A percentile compares a stretch with the other conserved stretches of the same genome.
Evolutionary conservation across 129 eudicot species (phyloP).

Genomic region (Deinandra increscens): DNA sequence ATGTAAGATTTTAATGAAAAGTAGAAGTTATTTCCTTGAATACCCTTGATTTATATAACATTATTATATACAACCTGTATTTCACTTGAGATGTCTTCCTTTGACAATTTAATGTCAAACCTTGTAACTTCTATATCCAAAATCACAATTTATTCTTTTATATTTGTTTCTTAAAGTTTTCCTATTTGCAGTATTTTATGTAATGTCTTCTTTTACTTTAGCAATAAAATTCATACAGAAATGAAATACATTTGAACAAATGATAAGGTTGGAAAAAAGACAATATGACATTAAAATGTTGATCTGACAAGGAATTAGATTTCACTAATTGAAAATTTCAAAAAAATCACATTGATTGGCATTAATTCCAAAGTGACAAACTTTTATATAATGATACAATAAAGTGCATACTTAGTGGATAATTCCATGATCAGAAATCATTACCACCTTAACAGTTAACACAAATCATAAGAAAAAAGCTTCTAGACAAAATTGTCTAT

Average conservation of each 20-base stretch:
- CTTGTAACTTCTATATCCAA: not conserved
- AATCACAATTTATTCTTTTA: not conserved
- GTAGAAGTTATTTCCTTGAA: not conserved
- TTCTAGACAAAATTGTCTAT: not conserved
- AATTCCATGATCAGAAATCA: not conserved
- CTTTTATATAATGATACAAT: not conserved
- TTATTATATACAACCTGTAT: conserved; percentile 2
- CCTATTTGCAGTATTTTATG: not conserved
- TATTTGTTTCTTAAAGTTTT: not conserved
- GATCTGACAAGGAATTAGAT: not conserved
- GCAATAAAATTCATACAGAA: not conserved
- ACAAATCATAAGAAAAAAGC: not conserved
- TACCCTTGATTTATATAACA: not conserved
- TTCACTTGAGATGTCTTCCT: conserved; percentile 6
- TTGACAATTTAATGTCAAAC: not conserved
- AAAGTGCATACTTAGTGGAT: not conserved
- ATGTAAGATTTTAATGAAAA: conserved; percentile 14
- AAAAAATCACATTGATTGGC: not conserved
- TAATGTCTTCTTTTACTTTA: not conserved
- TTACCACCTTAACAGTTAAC: not conserved
- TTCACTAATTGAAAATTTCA: not conserved
- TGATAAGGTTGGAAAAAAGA: not conserved
- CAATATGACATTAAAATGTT: not conserved
- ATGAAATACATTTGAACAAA: not conserved
- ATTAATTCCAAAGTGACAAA: not conserved